These are phyloP conservation scores for Sicyos edulis DNA, from an alignment of 306 rosid species.

Conservation along the genomic window DNA sequence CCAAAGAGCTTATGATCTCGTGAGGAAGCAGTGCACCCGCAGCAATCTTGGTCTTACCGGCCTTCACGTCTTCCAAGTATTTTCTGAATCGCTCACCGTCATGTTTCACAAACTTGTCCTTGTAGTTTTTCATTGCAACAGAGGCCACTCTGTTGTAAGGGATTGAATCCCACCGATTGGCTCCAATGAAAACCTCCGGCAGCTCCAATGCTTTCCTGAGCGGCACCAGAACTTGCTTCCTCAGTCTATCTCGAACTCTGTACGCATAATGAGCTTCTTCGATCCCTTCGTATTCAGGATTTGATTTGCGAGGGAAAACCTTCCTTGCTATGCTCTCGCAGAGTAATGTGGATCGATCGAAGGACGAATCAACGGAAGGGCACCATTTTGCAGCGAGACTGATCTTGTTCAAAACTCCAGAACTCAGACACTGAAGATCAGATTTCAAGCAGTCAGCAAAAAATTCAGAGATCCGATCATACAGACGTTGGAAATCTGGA, in stretches of 20 bases:
- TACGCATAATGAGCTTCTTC: conserved; percentile 68
- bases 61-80: conserved; percentile 24
- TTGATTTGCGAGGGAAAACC: conserved; percentile 39
- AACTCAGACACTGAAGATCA: conserved; percentile 38
- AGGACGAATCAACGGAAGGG: conserved; percentile 63
- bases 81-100: conserved; percentile 30
- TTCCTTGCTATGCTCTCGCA: conserved; percentile 61
- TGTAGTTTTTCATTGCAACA: conserved; percentile 37
- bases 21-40: conserved; percentile 43
- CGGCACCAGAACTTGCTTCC: conserved; percentile 26
- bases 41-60: conserved; percentile 33
- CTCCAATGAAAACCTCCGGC: conserved; percentile 67
- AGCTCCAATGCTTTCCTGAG: conserved; percentile 40
- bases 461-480: conserved; percentile 43
- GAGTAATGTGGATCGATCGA: conserved; percentile 44
- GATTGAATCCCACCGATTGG: conserved; percentile 27
- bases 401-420: conserved; percentile 26
- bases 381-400: conserved; percentile 78
- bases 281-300: conserved; percentile 44
- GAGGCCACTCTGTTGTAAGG: conserved; percentile 25
- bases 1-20: conserved; percentile 26
- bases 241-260: conserved; percentile 56
- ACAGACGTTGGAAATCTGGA: conserved; percentile 32
- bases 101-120: conserved; percentile 21
- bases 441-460: conserved; percentile 46